Conservation (phyloP, 1,139 yeast genomes). For the Saccharomyces hybrid region DNA sequence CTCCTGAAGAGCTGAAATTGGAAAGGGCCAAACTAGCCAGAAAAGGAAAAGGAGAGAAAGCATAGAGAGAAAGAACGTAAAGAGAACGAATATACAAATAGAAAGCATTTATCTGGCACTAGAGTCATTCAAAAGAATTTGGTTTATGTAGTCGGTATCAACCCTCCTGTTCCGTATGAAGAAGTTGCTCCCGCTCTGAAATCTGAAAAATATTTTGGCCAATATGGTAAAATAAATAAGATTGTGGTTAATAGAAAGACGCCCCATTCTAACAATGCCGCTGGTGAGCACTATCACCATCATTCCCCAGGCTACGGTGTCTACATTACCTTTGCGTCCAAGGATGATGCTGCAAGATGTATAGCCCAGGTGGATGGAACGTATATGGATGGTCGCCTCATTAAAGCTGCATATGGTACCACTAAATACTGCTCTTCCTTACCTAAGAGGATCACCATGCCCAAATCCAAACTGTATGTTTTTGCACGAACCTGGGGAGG, state of each 20-base stretch:
- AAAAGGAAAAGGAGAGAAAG: conserved; percentile 74
- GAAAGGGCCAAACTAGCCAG: conserved; percentile 76
- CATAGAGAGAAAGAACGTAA: conserved; percentile 87
- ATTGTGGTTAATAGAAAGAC: conserved; percentile 83
- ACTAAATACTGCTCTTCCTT: conserved; percentile 96
- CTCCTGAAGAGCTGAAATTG: conserved; percentile 75
- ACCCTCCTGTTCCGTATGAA: conserved; percentile 78
- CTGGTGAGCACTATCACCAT: conserved; percentile 34
- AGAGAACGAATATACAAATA: conserved; percentile 79
- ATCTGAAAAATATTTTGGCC: conserved; percentile 93
- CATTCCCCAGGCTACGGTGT: conserved; percentile 81
- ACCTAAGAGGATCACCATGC: conserved; percentile 89
- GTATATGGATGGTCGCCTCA: conserved; percentile 76
- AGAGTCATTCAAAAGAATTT: conserved; percentile 95
- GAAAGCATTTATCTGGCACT: conserved; percentile 93
- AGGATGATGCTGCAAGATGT: conserved; percentile 92
- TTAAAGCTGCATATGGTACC: conserved; percentile 95
- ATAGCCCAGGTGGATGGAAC: conserved; percentile 93
- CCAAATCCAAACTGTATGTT: conserved; percentile 99
- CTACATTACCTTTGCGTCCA: conserved; percentile 84
- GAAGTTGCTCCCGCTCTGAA: conserved; percentile 79
- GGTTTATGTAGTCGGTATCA: conserved; percentile 92
- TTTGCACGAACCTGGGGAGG: conserved; percentile 98
- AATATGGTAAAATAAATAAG: conserved; percentile 91
- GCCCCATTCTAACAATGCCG: conserved; percentile 34